phyloP scores from a whole-genome alignment of 768 basidiomycete genomes.

The Collybia nuda region DNA sequence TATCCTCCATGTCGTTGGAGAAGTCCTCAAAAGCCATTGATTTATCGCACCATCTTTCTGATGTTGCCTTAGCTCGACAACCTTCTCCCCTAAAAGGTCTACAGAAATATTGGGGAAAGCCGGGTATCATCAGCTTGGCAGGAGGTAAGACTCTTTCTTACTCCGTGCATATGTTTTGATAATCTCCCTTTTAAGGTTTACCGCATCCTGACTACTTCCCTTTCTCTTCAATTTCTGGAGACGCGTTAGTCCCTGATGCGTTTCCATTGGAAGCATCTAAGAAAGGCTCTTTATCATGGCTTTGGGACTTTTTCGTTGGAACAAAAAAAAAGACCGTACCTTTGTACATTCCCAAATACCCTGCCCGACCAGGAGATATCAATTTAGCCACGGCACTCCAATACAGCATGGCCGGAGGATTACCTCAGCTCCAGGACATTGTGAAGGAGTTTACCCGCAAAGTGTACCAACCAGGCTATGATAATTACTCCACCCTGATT shows the following conservation, averaged over 20 bases:
- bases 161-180: background rate
- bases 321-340: slow-evolving; percentile 43
- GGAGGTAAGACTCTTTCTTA: slow-evolving; percentile 48
- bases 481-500: slow-evolving; percentile 54
- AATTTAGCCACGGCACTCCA: slow-evolving; percentile 70
- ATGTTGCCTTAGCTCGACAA: slow-evolving; percentile 1
- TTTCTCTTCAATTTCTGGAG: slow-evolving; percentile 58
- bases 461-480: slow-evolving; percentile 60
- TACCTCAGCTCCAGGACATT: slow-evolving; percentile 56
- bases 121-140: slow-evolving; percentile 61
- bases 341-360: slow-evolving; percentile 63
- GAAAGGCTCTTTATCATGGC: slow-evolving; percentile 45
- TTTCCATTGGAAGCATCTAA: slow-evolving; percentile 36
- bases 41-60: slow-evolving; percentile 33
- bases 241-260: slow-evolving; percentile 48
- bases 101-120: slow-evolving; percentile 54
- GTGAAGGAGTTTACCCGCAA: slow-evolving; percentile 54
- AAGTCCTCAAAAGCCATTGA: slow-evolving; percentile 53
- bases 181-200: slow-evolving; percentile 36
- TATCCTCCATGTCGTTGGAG: slow-evolving; percentile 15
- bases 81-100: slow-evolving; percentile 59
- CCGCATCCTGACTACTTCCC: slow-evolving; percentile 73
- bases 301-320: slow-evolving; percentile 53
- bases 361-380: slow-evolving; percentile 40
- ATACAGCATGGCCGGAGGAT: slow-evolving; percentile 56